These are phyloP conservation scores for Phialophora expanda DNA, from an alignment of 2,329 filamentous ascomycete species.

Conservation along the genomic window DNA sequence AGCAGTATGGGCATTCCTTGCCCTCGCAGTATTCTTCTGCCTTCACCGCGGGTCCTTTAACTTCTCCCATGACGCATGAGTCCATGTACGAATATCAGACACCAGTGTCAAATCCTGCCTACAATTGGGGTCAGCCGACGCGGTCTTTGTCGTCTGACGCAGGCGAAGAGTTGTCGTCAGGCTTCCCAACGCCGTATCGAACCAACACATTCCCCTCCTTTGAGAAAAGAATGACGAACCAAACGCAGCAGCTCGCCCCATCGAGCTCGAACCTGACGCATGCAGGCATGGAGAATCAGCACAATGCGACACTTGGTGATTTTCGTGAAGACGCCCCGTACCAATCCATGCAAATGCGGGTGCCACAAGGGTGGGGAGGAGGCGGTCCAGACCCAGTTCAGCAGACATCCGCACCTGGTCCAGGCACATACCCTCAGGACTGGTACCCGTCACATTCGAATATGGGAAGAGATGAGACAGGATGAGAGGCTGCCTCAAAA, in stretches of 20 bases:
- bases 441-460: slow-evolving; percentile 28
- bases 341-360: slow-evolving; percentile 23
- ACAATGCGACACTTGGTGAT: slow-evolving; percentile 5
- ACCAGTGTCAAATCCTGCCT: slow-evolving; percentile 17
- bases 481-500: slow-evolving; percentile 19
- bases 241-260: slow-evolving; percentile 24
- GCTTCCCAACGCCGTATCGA: slow-evolving; percentile 28
- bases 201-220: slow-evolving; percentile 34
- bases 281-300: slow-evolving; percentile 24
- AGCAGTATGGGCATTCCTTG: slow-evolving; percentile 19
- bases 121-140: slow-evolving; percentile 25
- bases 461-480: slow-evolving; percentile 19
- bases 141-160: slow-evolving; percentile 29
- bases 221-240: slow-evolving; percentile 23
- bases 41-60: slow-evolving; percentile 22
- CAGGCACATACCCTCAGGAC: slow-evolving; percentile 20
- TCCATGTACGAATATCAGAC: slow-evolving; percentile 26
- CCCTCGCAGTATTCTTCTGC: slow-evolving; percentile 19
- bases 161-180: slow-evolving; percentile 24
- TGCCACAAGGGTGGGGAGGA: slow-evolving; percentile 27
- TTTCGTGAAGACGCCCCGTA: slow-evolving; percentile 24
- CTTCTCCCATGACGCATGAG: slow-evolving; percentile 24
- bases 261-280: slow-evolving; percentile 13
- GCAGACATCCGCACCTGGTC: slow-evolving; percentile 14
- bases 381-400: slow-evolving; percentile 8